A percentile compares a stretch with the other conserved stretches of the same genome.
phyloP scores from a whole-genome alignment of 805 yeast species.

The Maudiozyma pseudohumilis region DNA sequence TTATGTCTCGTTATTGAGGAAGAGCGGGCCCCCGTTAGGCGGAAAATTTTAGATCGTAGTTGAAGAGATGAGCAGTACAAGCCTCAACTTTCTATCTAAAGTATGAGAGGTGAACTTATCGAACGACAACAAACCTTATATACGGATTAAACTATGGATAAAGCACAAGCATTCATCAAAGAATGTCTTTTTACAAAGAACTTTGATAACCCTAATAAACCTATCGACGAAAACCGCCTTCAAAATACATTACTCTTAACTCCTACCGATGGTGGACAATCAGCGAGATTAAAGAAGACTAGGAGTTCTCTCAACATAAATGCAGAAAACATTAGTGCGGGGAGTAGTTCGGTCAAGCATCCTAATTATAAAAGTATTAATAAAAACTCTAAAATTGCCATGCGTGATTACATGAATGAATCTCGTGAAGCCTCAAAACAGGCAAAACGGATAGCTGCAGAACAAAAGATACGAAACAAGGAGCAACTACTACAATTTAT shows the following conservation, averaged over 20 bases:
- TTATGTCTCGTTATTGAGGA: too few relatives aligned
- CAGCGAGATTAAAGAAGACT: conserved; percentile 16
- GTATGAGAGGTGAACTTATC: too few relatives aligned
- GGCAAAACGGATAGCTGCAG: conserved; percentile 24
- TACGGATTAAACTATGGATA: conserved; percentile 17
- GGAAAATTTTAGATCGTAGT: too few relatives aligned
- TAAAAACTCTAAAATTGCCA: conserved; percentile 25
- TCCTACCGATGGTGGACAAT: conserved; percentile 30
- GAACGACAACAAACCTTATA: background rate
- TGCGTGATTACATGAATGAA: conserved; percentile 20
- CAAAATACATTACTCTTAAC: conserved; percentile 23
- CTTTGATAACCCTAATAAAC: conserved; percentile 23
- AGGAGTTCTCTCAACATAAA: conserved; percentile 12
- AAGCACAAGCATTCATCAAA: conserved; percentile 23
- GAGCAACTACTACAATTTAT: conserved; percentile 19
- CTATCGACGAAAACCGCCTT: conserved; percentile 25
- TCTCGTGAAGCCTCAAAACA: conserved; percentile 16
- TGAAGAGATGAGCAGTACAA: too few relatives aligned
- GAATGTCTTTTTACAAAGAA: conserved; percentile 22
- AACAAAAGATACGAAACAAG: conserved; percentile 10
- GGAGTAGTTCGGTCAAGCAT: conserved; percentile 7
- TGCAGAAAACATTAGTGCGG: conserved; percentile 5
- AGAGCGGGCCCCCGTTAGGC: too few relatives aligned
- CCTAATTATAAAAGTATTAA: conserved; percentile 19
- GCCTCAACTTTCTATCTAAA: too few relatives aligned